Evolutionary conservation across 2,329 filamentous ascomycete genomes (phyloP), one percentile per base, ranked within the genome.

Genomic region (Dactylonectria macrodidyma): DNA sequence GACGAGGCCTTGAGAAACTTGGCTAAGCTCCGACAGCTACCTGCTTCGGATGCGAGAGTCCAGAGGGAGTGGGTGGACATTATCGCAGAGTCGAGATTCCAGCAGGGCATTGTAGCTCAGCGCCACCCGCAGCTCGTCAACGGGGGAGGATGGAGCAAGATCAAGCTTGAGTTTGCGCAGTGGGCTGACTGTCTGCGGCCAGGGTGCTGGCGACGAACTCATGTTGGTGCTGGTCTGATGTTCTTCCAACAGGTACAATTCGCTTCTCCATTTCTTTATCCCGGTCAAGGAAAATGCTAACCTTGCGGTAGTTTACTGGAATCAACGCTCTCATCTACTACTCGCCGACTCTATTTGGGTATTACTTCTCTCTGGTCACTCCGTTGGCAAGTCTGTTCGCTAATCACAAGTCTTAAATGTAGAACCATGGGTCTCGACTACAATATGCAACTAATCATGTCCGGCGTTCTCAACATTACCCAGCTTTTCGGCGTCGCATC

Each of bases 341-440:
- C 70, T 85, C 86, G 0, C 89, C 89, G 0, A 84, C 85, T 38
- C 89, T 91, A 63, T 91, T 90, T 79, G 80, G 81, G 64, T 70
- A 68, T 36, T 60, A 12, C 30, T 2, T 16, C 12, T 7, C 16
- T 26, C 14, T 19, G 10, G 12, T 1, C 5, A 22, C 22, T 12
- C 5, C 41, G 16, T 34, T 10, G 6, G 34, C 3, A 9, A 36
- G 6, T 41, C 26, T 14, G 10, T 33, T 3, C 3, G 33, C 59
- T 63, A 59, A 63, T 38, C 8, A 47, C 11, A 22, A 9, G 5
- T 36, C 5, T n/a, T 41, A 6, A 19, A 19, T 19, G 19, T 34
- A 72, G 73, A 0, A 83, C 85, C 66, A 82, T 90, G 56, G 88
- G 88, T 16, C 80, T 90, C 5, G 68, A 75, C 56, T 70, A 67